phyloP scores from a whole-genome alignment of 2,329 filamentous ascomycete species.

The Paramyrothecium roridum region DNA sequence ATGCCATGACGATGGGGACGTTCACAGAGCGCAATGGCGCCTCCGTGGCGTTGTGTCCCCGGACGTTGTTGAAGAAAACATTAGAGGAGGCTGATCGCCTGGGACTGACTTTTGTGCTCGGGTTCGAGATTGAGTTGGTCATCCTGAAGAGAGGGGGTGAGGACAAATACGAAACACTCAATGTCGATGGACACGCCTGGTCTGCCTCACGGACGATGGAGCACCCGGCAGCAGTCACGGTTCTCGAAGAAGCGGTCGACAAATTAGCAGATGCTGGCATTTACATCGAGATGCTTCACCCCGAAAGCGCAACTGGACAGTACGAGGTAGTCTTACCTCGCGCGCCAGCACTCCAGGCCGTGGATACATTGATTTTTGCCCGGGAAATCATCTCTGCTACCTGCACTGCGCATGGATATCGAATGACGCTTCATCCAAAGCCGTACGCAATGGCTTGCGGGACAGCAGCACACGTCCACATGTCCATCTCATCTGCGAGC shows the following conservation, averaged over 20 bases:
- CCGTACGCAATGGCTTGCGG: slow-evolving; percentile 57
- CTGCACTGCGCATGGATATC: slow-evolving; percentile 58
- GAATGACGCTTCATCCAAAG: slow-evolving; percentile 72
- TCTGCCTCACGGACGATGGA: slow-evolving; percentile 62
- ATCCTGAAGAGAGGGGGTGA: slow-evolving; percentile 52
- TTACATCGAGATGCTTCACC: slow-evolving; percentile 68
- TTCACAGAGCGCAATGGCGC: slow-evolving; percentile 58
- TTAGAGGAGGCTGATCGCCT: slow-evolving; percentile 48
- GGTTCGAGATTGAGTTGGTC: slow-evolving; percentile 80
- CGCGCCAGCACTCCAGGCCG: slow-evolving; percentile 59
- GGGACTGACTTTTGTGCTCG: slow-evolving; percentile 60
- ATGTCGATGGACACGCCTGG: slow-evolving; percentile 69
- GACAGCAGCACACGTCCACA: slow-evolving; percentile 67
- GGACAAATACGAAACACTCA: slow-evolving; percentile 38
- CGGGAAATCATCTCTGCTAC: slow-evolving; percentile 66
- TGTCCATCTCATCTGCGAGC: slow-evolving; percentile 56
- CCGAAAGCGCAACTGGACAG: slow-evolving; percentile 70
- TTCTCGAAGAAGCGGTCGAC: slow-evolving; percentile 64
- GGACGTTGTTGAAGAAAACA: slow-evolving; percentile 56
- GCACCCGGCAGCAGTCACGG: slow-evolving; percentile 49
- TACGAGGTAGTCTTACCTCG: slow-evolving; percentile 74
- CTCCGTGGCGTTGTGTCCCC: slow-evolving; percentile 57
- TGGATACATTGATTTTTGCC: slow-evolving; percentile 69
- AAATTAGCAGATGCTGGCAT: slow-evolving; percentile 61
- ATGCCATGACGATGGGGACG: slow-evolving; percentile 64